Evolutionary conservation across 495 filamentous ascomycete genomes (phyloP).

Genomic region (Pseudevernia furfuracea): DNA sequence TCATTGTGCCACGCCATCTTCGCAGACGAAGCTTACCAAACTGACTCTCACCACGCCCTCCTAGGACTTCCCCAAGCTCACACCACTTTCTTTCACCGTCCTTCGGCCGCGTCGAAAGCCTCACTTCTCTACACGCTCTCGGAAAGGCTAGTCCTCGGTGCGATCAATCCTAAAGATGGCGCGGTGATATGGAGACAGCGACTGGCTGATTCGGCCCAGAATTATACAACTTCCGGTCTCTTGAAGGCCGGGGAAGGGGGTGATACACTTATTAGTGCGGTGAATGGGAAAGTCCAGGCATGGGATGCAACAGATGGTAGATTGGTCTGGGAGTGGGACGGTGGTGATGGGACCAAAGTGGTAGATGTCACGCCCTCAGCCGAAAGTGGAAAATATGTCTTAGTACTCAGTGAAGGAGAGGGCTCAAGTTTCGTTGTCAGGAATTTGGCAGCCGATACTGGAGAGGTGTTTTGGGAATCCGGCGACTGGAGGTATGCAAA

Average conservation of each 20-base stretch:
- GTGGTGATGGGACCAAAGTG: conserved; percentile 55
- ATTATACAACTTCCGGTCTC: conserved; percentile 41
- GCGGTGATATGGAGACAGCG: conserved; percentile 78
- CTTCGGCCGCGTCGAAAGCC: conserved; percentile 69
- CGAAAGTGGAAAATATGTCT: conserved; percentile 59
- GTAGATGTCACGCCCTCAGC: conserved; percentile 71
- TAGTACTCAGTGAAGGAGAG: conserved; percentile 57
- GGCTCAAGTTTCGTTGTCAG: conserved; percentile 51
- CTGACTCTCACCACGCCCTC: conserved; percentile 89
- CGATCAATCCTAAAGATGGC: conserved; percentile 82
- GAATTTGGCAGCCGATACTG: conserved; percentile 63
- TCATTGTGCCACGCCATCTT: conserved; percentile 59
- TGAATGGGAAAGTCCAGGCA: conserved; percentile 58
- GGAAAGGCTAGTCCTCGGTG: conserved; percentile 71
- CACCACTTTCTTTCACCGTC: conserved; percentile 92
- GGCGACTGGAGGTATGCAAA: conserved; percentile 48
- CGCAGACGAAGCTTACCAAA: conserved; percentile 80
- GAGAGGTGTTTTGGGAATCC: conserved; percentile 71
- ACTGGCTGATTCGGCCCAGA: conserved; percentile 37
- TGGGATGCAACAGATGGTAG: conserved; percentile 81
- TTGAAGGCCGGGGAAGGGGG: conserved; percentile 66
- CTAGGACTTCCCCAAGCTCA: conserved; percentile 71
- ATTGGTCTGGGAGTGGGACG: conserved; percentile 62
- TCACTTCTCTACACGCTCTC: conserved; percentile 87
- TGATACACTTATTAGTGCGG: conserved; percentile 62